These are phyloP conservation scores for Petunia hybrid DNA, from an alignment of 305 asterid species.

Conservation along the genomic window DNA sequence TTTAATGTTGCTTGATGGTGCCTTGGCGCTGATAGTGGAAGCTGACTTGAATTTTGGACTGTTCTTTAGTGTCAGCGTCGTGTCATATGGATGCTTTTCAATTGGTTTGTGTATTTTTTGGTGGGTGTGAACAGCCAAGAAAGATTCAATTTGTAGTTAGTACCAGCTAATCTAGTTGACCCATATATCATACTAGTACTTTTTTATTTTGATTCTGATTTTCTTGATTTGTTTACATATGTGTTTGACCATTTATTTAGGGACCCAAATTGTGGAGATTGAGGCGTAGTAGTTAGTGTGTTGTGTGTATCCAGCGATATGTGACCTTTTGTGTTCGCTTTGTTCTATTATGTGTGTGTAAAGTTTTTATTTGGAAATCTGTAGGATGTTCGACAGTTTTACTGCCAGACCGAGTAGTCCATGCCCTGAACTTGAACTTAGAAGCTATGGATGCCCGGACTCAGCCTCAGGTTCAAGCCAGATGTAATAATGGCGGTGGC, in stretches of 20 bases:
- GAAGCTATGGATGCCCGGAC: constrained; percentile 41
- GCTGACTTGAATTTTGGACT: constrained; percentile 29
- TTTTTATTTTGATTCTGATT: constrained; percentile 8
- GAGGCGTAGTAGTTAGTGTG: not conserved
- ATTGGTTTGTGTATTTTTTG: not conserved
- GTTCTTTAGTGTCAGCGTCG: not conserved
- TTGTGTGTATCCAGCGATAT: not conserved
- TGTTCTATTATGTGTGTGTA: not conserved
- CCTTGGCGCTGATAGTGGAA: constrained; percentile 23
- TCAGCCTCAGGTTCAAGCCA: constrained; percentile 34
- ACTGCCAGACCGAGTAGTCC: constrained; percentile 74
- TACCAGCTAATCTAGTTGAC: constrained; percentile 8
- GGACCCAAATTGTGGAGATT: not conserved
- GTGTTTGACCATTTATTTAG: not conserved
- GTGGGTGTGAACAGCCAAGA: not conserved
- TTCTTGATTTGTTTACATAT: not conserved
- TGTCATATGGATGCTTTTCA: not conserved
- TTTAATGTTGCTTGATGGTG: not conserved
- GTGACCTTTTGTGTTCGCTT: not conserved
- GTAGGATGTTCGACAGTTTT: constrained; percentile 63
- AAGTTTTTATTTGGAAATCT: not conserved
- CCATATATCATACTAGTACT: constrained; percentile 23
- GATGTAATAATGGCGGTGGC: constrained; percentile 29
- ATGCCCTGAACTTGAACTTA: constrained; percentile 66
- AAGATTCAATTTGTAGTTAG: not conserved